Conservation (phyloP, 192 early-diverging fungal species). For the Podila verticillata region DNA sequence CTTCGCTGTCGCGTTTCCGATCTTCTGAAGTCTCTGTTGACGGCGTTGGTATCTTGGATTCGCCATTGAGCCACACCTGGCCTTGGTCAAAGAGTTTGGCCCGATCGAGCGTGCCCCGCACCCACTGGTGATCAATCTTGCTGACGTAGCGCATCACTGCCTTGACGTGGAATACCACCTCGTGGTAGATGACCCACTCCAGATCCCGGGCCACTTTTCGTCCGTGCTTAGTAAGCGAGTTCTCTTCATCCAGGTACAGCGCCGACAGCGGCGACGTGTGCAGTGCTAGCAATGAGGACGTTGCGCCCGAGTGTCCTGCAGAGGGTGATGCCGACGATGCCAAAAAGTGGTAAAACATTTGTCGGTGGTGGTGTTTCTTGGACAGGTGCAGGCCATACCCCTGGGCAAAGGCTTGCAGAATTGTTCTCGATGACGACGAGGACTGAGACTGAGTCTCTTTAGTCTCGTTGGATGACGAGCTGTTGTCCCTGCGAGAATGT, state of each 20-base stretch:
- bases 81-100: conserved; percentile 35
- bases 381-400: conserved; percentile 95
- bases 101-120: conserved; percentile 76
- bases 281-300: conserved; percentile 90
- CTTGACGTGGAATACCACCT: conserved; percentile 92
- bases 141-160: conserved; percentile 97
- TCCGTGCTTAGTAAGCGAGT: conserved; percentile 49
- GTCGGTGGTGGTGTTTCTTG: conserved; percentile 82
- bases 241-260: conserved; percentile 78
- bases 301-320: conserved; percentile 58
- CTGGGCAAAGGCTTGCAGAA: conserved; percentile 85
- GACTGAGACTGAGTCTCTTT: conserved; percentile 10
- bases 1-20: neutral
- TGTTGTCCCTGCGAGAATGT: conserved; percentile 22
- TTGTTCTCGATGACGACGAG: conserved; percentile 56
- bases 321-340: conserved; percentile 51
- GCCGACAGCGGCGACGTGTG: conserved; percentile 92
- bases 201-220: conserved; percentile 59
- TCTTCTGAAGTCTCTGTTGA: neutral
- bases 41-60: neutral
- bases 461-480: neutral
- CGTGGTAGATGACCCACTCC: conserved; percentile 96
- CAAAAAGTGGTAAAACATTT: conserved; percentile 66
- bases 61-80: conserved; percentile 32
- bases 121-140: conserved; percentile 88